Conservation (phyloP, 495 filamentous ascomycete species). For the Filosporella fistucella region DNA sequence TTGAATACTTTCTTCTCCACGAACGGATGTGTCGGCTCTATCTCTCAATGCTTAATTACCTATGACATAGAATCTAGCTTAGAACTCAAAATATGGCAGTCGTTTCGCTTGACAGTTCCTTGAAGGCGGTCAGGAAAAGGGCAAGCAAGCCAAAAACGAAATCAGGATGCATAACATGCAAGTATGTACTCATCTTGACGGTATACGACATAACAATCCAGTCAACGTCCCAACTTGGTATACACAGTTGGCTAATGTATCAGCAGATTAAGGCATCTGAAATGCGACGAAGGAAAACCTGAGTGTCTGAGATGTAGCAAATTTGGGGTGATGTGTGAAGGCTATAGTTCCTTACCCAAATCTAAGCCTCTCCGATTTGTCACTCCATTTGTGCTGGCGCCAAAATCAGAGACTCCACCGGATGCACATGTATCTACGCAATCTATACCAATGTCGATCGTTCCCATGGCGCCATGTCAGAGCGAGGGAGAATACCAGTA, state of each 20-base stretch:
- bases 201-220: background rate
- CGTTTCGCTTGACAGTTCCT: no score
- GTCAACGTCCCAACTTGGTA: background rate
- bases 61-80: no score
- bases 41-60: no score
- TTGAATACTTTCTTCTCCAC: no score
- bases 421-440: background rate
- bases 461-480: background rate
- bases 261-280: slow-evolving; percentile 3
- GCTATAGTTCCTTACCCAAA: no score
- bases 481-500: slow-evolving; percentile 8
- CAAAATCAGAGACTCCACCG: background rate
- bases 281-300: slow-evolving; percentile 8
- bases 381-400: no score
- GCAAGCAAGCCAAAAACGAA: slow-evolving; percentile 1
- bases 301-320: slow-evolving; percentile 1
- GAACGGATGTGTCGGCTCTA: no score
- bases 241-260: background rate
- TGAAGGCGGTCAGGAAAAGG: no score
- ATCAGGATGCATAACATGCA: slow-evolving; percentile 8
- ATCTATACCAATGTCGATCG: background rate
- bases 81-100: no score
- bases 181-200: background rate
- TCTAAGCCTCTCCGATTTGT: no score
- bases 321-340: slow-evolving; percentile 5